Base-by-base conservation (phyloP, 2,329 filamentous ascomycete species). In the Aaosphaeria pasadenensis region DNA sequence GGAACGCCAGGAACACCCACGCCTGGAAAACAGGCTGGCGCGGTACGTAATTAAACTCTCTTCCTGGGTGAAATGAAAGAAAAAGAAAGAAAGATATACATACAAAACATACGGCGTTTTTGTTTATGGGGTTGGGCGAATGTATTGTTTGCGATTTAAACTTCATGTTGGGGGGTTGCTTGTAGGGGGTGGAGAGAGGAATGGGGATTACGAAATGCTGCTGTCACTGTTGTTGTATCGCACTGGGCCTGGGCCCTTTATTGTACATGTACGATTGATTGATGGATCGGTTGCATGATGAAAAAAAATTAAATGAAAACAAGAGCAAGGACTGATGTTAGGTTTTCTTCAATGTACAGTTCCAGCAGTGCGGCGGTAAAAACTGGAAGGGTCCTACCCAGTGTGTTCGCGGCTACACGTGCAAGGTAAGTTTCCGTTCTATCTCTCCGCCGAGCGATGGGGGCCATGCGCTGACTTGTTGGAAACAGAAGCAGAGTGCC, bases 361-460 rank as follows among this genome's bases (percentile, higher is more conserved):
- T 48, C 45, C 11, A 52, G 30, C 56, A 59, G 29, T 60, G 59
- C 48, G 56, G 56, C 30, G 56, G 58, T 30, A 49, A 35, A 9
- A 45, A 40, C 30, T 60, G 49, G 44, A 55, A 28, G 5, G 56
- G 56, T 30, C 42, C 52, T 1, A 55, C 53, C 7, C n/a, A 47
- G 46, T 59, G 59, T 50, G 52, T 52, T 3, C 45, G 35, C 43
- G 55, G 56, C 24, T 54, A 53, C 42, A 57, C 33, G 31, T 62
- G 56, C 55, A 55, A 50, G 42, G 52, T 48, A 41, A 39, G 47
- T 29, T 36, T 36, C 4, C 7, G 3, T 2, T n/a, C 33, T 36
- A 36, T 36, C 9, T 9, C n/a, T 36, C n/a, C 7, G 33, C 33
- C 7, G n/a, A n/a, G 4, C 33, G n/a, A 36, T 9, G n/a, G n/a